Base-by-base conservation (phyloP, 2,329 filamentous ascomycete genomes). In the Penicillium sp. region DNA sequence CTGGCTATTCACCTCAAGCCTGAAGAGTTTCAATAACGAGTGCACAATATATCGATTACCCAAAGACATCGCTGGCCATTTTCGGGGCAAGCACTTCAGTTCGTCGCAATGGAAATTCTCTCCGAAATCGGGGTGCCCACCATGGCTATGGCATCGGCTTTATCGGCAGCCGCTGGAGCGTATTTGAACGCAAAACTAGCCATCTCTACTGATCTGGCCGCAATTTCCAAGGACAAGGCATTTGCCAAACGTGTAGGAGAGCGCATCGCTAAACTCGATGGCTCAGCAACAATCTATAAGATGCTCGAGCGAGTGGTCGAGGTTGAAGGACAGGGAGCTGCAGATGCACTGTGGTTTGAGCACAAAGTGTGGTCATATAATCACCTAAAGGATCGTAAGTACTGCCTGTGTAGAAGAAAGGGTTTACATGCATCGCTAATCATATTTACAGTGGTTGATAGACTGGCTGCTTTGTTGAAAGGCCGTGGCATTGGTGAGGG, bases 261-360 rank as follows among this genome's bases (percentile, higher is more conserved):
- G 55, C 72, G 69, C 9, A 70, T 77, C 22, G 62, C 62, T 10
- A 61, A 70, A 24, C 57, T 78, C 1, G 76, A 73, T 6, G 75
- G 75, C 48, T 68, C 70, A 6, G 64, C 67, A 24, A 74, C 75
- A 1, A 55, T 78, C 11, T 80, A 79, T 59, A 70, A 67, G 40
- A 67, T 79, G 64, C 72, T 80, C 4, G 68, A 75, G 55, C 66
- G 69, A 22, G 71, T 72, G 0, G 69, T 78, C 34, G 72, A 74
- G 8, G 71, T 73, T 0, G 67, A 77, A 31, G 69, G 69, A 3
- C 65, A 70, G 14, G 71, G 69, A 18, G 68, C 72, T 4, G 61
- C 59, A 3, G 75, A 79, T 42, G 75, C 74, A 4, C 60, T 80
- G 9, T 80, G 77, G 77, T 80, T 80, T 64, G 78, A 81, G 56